Conservation (phyloP, 2,329 filamentous ascomycete genomes). For the Apiospora hydei region DNA sequence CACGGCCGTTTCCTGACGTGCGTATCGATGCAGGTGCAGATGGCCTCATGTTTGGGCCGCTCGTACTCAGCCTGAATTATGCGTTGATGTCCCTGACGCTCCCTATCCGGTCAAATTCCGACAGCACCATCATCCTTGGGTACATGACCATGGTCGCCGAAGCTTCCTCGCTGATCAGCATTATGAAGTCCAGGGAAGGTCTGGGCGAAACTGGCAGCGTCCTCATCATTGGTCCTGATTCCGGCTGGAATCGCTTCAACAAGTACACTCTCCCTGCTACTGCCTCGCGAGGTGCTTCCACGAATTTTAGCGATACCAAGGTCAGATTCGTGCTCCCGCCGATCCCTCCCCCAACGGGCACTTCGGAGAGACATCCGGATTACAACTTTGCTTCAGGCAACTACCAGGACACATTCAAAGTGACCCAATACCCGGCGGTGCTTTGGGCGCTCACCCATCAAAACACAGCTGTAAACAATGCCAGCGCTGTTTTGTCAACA, state of each 20-base stretch:
- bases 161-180: constrained; percentile 67
- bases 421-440: constrained; percentile 69
- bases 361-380: constrained; percentile 56
- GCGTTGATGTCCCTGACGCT: constrained; percentile 83
- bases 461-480: constrained; percentile 65
- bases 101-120: constrained; percentile 75
- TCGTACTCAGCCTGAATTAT: constrained; percentile 74
- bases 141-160: constrained; percentile 85
- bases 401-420: constrained; percentile 61
- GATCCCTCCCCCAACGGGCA: constrained; percentile 42
- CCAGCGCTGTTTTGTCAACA: constrained; percentile 72
- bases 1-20: constrained; percentile 58
- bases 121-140: constrained; percentile 71
- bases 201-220: constrained; percentile 74
- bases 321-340: constrained; percentile 71
- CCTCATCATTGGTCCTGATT: constrained; percentile 73
- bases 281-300: constrained; percentile 46
- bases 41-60: constrained; percentile 78
- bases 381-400: constrained; percentile 51
- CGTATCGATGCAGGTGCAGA: constrained; percentile 53
- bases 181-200: constrained; percentile 71
- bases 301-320: constrained; percentile 49
- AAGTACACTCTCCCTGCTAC: constrained; percentile 54
- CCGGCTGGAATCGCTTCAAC: constrained; percentile 70
- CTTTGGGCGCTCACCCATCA: constrained; percentile 63